A percentile compares a stretch with the other conserved stretches of the same genome.
Conservation (phyloP, 2,329 filamentous ascomycete genomes). For the Diaporthe sp. region DNA sequence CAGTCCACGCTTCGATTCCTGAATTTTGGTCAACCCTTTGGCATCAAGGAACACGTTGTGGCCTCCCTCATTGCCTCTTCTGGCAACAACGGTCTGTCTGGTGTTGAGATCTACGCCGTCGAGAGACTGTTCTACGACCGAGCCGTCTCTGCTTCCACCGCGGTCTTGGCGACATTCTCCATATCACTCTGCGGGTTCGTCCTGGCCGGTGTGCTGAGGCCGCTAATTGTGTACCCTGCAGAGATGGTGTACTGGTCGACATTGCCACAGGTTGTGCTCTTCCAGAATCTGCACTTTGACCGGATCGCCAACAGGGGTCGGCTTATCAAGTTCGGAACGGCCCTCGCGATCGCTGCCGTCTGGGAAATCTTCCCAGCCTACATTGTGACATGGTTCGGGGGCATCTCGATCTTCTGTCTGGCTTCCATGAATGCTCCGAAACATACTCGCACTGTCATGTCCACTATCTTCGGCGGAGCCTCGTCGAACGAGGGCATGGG, state of each 20-base stretch:
- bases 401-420: constrained; percentile 20
- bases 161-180: constrained; percentile 4
- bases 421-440: constrained; percentile 4
- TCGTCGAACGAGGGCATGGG: constrained; percentile 20
- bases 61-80: constrained; percentile 17
- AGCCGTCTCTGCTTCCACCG: constrained; percentile 15
- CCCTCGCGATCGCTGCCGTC: constrained; percentile 4
- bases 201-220: constrained; percentile 2
- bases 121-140: constrained; percentile 17
- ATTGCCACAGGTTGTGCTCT: constrained; percentile 8
- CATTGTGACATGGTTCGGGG: constrained; percentile 12
- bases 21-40: constrained; percentile 7
- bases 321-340: constrained; percentile 2
- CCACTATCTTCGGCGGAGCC: constrained; percentile 8
- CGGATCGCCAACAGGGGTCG: constrained; percentile 12
- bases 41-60: constrained; percentile 15
- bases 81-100: constrained; percentile 3
- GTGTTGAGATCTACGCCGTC: not conserved
- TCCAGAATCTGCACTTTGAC: constrained; percentile 24
- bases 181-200: constrained; percentile 18
- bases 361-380: constrained; percentile 17
- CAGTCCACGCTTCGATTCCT: constrained; percentile 2
- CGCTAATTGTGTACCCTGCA: constrained; percentile 12
- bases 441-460: constrained; percentile 1
- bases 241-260: constrained; percentile 24